Conservation (phyloP, 257 asterid species). For the Solanum sitiens region DNA sequence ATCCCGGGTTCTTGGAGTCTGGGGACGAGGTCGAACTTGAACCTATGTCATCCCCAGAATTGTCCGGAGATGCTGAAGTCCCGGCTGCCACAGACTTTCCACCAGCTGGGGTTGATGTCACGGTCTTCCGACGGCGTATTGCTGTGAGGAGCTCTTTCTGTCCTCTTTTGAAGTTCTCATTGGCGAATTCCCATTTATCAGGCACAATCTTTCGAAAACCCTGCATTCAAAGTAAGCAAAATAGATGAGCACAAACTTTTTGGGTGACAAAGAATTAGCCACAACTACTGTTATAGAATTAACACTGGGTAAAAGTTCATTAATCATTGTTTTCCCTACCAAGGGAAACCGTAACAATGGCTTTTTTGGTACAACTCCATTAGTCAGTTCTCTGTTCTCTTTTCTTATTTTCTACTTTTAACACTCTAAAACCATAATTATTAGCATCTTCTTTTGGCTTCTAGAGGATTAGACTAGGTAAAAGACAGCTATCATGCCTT, state of each 20-base stretch:
- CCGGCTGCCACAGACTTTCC: conserved; percentile 16
- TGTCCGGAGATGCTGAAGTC: conserved; percentile 23
- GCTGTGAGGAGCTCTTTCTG: conserved; percentile 47
- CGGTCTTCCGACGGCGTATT: conserved; percentile 63
- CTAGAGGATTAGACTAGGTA: neutral
- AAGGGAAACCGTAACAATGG: neutral
- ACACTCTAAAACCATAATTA: neutral
- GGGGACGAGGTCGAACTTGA: conserved; percentile 72
- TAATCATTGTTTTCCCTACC: neutral
- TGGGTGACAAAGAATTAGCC: neutral
- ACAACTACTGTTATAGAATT: neutral
- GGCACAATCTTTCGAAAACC: conserved; percentile 79
- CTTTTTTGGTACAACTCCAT: neutral
- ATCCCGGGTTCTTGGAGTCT: conserved; percentile 46
- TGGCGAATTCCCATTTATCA: conserved; percentile 91
- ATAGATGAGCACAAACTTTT: too few relatives aligned
- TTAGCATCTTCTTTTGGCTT: neutral
- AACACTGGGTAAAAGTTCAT: neutral
- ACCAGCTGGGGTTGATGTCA: neutral
- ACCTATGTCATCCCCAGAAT: conserved; percentile 53
- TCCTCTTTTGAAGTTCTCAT: conserved; percentile 63
- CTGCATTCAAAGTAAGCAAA: conserved; percentile 3
- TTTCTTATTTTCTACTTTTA: too few relatives aligned
- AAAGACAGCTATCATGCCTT: neutral
- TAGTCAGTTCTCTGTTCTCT: neutral